These are phyloP conservation scores for Leucosporidium creatinivorum DNA, from an alignment of 768 basidiomycete genomes.

Conservation along the genomic window DNA sequence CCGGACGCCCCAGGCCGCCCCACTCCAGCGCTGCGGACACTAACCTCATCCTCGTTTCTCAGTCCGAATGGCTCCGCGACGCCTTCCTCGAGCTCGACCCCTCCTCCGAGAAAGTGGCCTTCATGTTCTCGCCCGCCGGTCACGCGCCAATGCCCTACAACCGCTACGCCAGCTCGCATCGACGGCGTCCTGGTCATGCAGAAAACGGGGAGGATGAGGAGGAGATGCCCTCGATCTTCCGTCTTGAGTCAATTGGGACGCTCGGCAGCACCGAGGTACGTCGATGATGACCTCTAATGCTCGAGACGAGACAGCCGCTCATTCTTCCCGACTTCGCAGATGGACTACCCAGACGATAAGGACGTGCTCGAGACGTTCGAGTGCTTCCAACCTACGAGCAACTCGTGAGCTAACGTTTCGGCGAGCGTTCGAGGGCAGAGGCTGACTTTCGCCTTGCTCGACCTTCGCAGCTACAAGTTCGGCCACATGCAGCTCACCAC, in stretches of 20 bases:
- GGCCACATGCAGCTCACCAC: slow-evolving; percentile 64
- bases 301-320: slow-evolving; percentile 4
- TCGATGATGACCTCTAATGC: neutral
- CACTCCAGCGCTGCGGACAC: neutral
- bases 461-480: slow-evolving; percentile 62
- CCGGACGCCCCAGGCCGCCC: neutral
- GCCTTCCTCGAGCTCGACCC: slow-evolving; percentile 86
- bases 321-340: slow-evolving; percentile 46
- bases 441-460: neutral
- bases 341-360: slow-evolving; percentile 86
- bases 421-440: too few species aligned
- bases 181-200: neutral
- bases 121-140: slow-evolving; percentile 63
- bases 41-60: neutral
- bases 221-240: slow-evolving; percentile 56
- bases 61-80: slow-evolving; percentile 89
- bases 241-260: slow-evolving; percentile 70
- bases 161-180: neutral
- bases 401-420: slow-evolving; percentile 52
- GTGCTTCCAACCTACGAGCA: slow-evolving; percentile 58
- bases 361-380: slow-evolving; percentile 89
- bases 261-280: slow-evolving; percentile 77
- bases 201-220: slow-evolving; percentile 35
- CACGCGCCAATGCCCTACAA: slow-evolving; percentile 10
- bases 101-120: slow-evolving; percentile 73